Base-by-base conservation (phyloP, 306 rosid genomes). In the Cyamopsis tetragonoloba region DNA sequence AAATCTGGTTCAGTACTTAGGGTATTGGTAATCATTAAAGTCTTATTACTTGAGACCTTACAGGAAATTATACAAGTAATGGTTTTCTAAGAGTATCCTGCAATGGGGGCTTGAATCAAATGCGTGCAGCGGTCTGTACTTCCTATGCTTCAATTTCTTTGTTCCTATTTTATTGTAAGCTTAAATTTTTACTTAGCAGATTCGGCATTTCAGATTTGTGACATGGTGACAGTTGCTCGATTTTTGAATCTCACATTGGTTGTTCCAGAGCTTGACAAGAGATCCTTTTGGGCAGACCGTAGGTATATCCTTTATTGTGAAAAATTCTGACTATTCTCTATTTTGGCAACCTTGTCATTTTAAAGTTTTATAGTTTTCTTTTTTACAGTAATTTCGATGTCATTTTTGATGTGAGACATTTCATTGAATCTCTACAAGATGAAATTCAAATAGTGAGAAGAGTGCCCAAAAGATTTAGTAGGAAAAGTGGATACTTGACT, bases 51-150 rank as follows among this genome's bases (percentile, higher is more conserved):
- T 83, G 76, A 49, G 61, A 56, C 43, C 50, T 71, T 58, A 4
- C 65, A 91, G 97, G 92, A 82, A 88, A 88, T 76, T 91, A 91
- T 86, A 82, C 80, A 59, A 91, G 97, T 71, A 88, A 91, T 81
- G 97, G 97, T 57, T 84, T 88, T 84, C 92, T 91, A 42, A 85
- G 88, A 68, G 95, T 88, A 46, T 86, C 96, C 58, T 91, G 97
- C 84, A 91, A 91, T 62, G 97, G 97, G 55, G 97, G 97, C 44
- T 80, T 91, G 84, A 91, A 91, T 82, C 97, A 91, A 84, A 91
- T 91, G 97, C 97, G 97, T 32, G 90, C 95, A 22, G 97, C 97
- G 82, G 97, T 91, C 68, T 63, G 97, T 82, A 66, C 78, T 26
- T 10, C 47, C 30, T 72, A n/a, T 56, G 27, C 58, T 70, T 14